A percentile compares a stretch with the other conserved stretches of the same genome.
Evolutionary conservation across 306 rosid species (phyloP).

Genomic region (Luffa acutangula): DNA sequence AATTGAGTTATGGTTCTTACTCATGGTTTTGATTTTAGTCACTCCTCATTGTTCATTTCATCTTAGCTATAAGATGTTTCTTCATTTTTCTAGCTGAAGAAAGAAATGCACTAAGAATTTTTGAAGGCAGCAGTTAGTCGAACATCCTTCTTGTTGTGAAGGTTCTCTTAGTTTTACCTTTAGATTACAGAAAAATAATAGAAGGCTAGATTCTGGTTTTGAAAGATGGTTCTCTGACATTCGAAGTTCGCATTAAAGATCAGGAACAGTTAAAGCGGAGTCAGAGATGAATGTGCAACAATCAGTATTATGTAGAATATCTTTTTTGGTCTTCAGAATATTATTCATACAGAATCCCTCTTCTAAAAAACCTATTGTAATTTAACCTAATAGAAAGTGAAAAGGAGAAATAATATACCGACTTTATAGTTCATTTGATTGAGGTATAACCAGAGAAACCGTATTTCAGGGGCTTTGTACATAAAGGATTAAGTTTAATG

Average conservation of each 20-base stretch:
- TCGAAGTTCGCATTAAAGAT: neutral
- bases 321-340: neutral
- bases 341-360: neutral
- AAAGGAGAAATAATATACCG: neutral
- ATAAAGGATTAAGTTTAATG: neutral
- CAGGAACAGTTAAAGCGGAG: neutral
- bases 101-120: neutral
- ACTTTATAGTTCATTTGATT: neutral
- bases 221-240: neutral
- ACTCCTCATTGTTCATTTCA: neutral
- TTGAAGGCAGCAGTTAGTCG: neutral
- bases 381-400: neutral
- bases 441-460: neutral
- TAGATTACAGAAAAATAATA: neutral
- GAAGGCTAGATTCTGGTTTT: neutral
- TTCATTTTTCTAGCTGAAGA: neutral
- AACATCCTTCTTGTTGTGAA: neutral
- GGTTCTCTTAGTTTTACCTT: neutral
- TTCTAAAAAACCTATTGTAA: neutral
- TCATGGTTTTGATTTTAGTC: neutral
- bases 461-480: neutral
- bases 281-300: neutral
- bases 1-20: too few species aligned
- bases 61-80: neutral
- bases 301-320: neutral